Base-by-base conservation (phyloP, 2,329 filamentous ascomycete species). In the Nectriaceae sp. region DNA sequence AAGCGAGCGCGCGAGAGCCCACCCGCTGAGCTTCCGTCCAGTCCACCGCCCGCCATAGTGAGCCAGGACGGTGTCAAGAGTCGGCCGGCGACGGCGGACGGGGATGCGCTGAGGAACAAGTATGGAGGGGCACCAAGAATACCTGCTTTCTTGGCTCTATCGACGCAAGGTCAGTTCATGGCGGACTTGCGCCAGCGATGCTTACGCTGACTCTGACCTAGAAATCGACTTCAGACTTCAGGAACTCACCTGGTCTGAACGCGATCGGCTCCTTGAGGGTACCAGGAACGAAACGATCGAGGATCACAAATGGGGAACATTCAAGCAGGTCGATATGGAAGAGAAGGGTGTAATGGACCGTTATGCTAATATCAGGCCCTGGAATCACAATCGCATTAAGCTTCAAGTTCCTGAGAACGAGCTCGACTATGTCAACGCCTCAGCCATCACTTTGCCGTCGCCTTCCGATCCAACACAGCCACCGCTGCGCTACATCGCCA, bases 321-420 rank as follows among this genome's bases (percentile, higher is more conserved):
- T 65, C 46, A 68, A 68, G 48, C 70, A 71, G 42, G 50, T 58
- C 11, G 66, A 71, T 29, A 46, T 44, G 4, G 56, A 60, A 31
- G 54, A 59, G 44, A 64, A 62, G 50, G 61, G 59, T 38, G 49
- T 57, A 22, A 72, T 93, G 57, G 95, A 97, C 69, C 85, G 94
- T 46, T 99, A 97, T 71, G 69, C 78, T 45, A 96, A 97, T 65
- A 90, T 99, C 54, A 87, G 92, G 65, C 90, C 92, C 0, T 99
- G 89, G 84, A 85, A 88, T 53, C 85, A 89, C 65, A 96, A 95
- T 64, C 85, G 94, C 31, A 79, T 99, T 47, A 87, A 83, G 66
- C 80, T 99, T 16, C 79, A 81, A 33, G 93, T 97, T 2, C 85
- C 89, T 2, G 79, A 87, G 15, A 87, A 82, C 31, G 75, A 83